Base-by-base conservation (phyloP, 768 basidiomycete species). In the Leccinum imitatum region DNA sequence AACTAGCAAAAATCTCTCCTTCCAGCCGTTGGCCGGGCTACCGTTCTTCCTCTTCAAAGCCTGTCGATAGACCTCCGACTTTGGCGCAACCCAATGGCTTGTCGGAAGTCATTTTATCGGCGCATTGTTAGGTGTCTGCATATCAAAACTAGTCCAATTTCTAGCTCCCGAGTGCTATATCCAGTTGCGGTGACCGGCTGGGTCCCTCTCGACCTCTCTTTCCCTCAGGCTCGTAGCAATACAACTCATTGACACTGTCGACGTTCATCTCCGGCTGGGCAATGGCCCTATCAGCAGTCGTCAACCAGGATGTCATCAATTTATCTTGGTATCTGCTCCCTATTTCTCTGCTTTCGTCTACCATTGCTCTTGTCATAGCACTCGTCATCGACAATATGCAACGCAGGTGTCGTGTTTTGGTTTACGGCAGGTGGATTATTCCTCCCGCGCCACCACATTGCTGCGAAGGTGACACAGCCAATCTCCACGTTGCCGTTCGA, bases 261-360 rank as follows among this genome's bases (percentile, higher is more conserved):
- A 33, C 11, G 78, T 77, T 9, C 84, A 84, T 65, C 84, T 3
- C 84, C 84, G 21, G 83, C 82, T 54, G 84, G 83, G 58, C 82
- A n/a, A 84, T 83, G 1, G 82, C 83, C 21, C 72, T 84, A 35
- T 71, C 84, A 10, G 78, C 82, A 19, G 76, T 79, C 2, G 67
- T 80, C 27, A 79, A 77, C 64, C 60, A 72, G 14, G 73, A 80
- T 15, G 68, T 82, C 17, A 62, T 82, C 17, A 62, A 69, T n/a
- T 66, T 84, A 50, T 79, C 78, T 13, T 84, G 82, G 83, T 80
- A 82, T 63, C 80, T 82, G 59, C 72, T 86, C 13, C 82, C 82
- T 14, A 76, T 84, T 48, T 67, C 84, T 51, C 73, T 85, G 11
- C 75, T 86, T 6, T 77, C 79, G 5, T 80, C 80, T 5, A 63